phyloP scores from a whole-genome alignment of 2,329 filamentous ascomycete species.

The Hypoxylon sp. region DNA sequence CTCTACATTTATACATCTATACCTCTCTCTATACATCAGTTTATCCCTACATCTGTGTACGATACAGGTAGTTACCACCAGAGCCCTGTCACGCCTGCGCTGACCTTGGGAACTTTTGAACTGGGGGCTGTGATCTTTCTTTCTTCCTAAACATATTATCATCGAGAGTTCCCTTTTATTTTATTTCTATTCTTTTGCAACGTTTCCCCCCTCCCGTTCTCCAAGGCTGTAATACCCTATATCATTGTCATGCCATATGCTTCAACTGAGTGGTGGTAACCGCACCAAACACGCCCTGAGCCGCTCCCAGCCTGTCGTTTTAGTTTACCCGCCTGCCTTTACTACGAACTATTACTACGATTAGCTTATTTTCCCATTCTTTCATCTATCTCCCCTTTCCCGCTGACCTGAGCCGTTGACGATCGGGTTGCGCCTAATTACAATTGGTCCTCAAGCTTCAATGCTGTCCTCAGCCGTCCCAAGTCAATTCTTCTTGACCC shows the following conservation, averaged over 20 bases:
- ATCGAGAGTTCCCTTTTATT: slow-evolving; percentile 27
- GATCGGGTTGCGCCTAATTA: slow-evolving; percentile 45
- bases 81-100: slow-evolving; percentile 30
- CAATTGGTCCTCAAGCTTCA: slow-evolving; percentile 45
- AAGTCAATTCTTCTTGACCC: slow-evolving; percentile 36
- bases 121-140: slow-evolving; percentile 30
- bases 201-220: slow-evolving; percentile 22
- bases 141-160: slow-evolving; percentile 28
- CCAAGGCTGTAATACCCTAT: slow-evolving; percentile 2
- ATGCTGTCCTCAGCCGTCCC: slow-evolving; percentile 43
- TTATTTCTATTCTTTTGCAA: slow-evolving; percentile 24
- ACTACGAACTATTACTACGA: slow-evolving; percentile 13
- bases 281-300: slow-evolving; percentile 31
- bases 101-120: slow-evolving; percentile 31
- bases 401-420: slow-evolving; percentile 34
- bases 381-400: slow-evolving; percentile 20
- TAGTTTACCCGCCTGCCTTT: slow-evolving; percentile 23
- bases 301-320: slow-evolving; percentile 29
- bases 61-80: neutral
- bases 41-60: neutral
- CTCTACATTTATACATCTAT: neutral
- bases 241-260: slow-evolving; percentile 33
- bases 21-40: neutral
- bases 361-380: slow-evolving; percentile 23
- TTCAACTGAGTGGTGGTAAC: slow-evolving; percentile 23